A percentile compares a stretch with the other conserved stretches of the same genome.
These are phyloP conservation scores for Mycena alexandri DNA, from an alignment of 768 basidiomycete genomes.

Conservation along the genomic window DNA sequence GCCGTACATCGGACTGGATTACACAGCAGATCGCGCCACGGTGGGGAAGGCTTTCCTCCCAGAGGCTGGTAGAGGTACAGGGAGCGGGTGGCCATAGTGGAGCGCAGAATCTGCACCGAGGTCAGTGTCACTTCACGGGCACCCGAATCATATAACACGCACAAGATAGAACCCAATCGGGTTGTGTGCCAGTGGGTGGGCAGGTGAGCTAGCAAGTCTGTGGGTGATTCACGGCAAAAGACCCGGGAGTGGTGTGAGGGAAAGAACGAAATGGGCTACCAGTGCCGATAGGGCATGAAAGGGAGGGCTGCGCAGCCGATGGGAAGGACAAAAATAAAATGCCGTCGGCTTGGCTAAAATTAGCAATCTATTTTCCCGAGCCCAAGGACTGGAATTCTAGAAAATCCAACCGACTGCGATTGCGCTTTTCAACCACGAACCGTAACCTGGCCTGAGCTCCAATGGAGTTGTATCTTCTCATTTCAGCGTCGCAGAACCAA, in stretches of 20 bases:
- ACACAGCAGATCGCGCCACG: slow-evolving; percentile 16
- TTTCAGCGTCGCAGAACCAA: too few species aligned
- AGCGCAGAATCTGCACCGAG: slow-evolving; percentile 4
- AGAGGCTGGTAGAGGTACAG: slow-evolving; percentile 24
- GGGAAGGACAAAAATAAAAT: slow-evolving; percentile 9
- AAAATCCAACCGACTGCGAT: background rate
- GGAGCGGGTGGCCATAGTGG: slow-evolving; percentile 12
- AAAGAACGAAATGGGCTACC: background rate
- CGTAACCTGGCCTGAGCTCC: too few species aligned
- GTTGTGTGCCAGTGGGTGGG: slow-evolving; percentile 20
- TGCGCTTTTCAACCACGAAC: background rate
- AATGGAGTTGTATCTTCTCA: background rate
- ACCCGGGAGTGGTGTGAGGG: background rate
- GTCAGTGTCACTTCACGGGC: background rate
- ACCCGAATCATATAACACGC: background rate
- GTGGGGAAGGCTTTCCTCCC: background rate
- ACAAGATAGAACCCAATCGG: slow-evolving; percentile 1
- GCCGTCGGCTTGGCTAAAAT: background rate
- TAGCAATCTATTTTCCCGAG: background rate
- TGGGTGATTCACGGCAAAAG: slow-evolving; percentile 4
- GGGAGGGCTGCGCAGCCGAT: slow-evolving; percentile 20
- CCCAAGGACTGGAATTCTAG: background rate
- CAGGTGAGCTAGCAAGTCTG: background rate
- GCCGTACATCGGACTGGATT: slow-evolving; percentile 30
- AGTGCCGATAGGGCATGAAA: background rate